phyloP scores from a whole-genome alignment of 192 early-diverging fungal genomes.

The Gaertneriomyces sp. region DNA sequence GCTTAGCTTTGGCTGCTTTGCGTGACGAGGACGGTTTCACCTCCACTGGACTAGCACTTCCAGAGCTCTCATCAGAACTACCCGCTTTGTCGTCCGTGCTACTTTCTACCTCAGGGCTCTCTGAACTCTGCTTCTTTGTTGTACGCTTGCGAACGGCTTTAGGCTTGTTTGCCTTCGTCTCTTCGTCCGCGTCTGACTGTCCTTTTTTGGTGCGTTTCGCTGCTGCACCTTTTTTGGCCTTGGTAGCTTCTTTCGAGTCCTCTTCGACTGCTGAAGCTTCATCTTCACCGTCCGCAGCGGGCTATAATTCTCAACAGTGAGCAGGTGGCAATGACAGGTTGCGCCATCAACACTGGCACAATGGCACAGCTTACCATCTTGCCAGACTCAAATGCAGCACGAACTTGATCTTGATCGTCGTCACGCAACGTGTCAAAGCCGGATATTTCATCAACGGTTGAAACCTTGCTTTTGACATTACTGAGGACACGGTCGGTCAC shows the following conservation, averaged over 20 bases:
- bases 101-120: not conserved
- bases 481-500: not conserved
- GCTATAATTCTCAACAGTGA: not conserved
- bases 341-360: not conserved
- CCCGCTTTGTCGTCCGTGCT: too few species aligned
- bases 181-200: not conserved
- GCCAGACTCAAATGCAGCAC: conserved; percentile 1
- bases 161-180: not conserved
- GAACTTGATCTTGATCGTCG: not conserved
- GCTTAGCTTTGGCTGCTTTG: not conserved
- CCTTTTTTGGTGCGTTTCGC: not conserved
- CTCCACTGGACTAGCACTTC: not conserved
- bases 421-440: not conserved
- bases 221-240: not conserved
- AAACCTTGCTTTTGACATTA: not conserved
- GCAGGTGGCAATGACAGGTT: not conserved
- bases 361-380: not conserved
- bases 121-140: not conserved
- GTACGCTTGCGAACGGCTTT: not conserved
- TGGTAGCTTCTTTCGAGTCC: not conserved
- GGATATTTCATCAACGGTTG: not conserved
- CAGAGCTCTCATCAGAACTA: too few species aligned
- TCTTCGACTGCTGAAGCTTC: not conserved
- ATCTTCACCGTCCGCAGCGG: not conserved
- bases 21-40: not conserved